A percentile compares a stretch with the other conserved stretches of the same genome.
Evolutionary conservation across 495 filamentous ascomycete genomes (phyloP).

Genomic region (Tuber aestivum): DNA sequence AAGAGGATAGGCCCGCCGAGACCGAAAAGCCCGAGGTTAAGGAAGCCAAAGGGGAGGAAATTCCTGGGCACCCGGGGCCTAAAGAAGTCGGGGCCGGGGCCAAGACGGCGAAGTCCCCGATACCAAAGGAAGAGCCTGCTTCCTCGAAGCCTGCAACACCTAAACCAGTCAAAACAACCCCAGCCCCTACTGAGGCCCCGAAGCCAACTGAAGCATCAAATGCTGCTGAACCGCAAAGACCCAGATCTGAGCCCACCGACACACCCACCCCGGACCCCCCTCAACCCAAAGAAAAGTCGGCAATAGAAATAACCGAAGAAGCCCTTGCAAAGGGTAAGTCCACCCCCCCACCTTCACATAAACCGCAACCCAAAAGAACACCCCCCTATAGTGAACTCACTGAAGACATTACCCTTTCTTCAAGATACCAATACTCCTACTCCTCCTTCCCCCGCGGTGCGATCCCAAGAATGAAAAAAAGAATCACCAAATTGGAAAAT

Average conservation of each 20-base stretch:
- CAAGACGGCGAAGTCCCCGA: neutral
- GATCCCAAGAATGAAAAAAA: neutral
- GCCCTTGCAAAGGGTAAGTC: conserved; percentile 2
- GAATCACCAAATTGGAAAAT: neutral
- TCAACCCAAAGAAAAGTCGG: neutral
- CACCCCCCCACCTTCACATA: neutral
- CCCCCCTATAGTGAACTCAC: conserved; percentile 1
- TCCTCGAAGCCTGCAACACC: neutral
- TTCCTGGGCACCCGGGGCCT: neutral
- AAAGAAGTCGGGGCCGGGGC: conserved; percentile 3
- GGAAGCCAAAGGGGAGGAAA: conserved; percentile 1
- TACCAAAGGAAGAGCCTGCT: neutral
- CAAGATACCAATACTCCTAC: conserved; percentile 1
- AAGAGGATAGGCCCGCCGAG: conserved; percentile 31
- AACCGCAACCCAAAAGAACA: neutral
- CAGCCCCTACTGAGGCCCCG: neutral
- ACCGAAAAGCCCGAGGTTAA: neutral
- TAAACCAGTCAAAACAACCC: neutral
- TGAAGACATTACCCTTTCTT: conserved; percentile 4
- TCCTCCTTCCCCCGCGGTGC: neutral
- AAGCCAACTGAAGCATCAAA: neutral
- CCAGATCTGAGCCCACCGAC: neutral
- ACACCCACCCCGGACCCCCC: neutral
- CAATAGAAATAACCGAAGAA: neutral
- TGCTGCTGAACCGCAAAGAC: neutral